A percentile compares a stretch with the other conserved stretches of the same genome.
Evolutionary conservation across 129 eudicot genomes (phyloP).

Genomic region (Sambucus nigra): DNA sequence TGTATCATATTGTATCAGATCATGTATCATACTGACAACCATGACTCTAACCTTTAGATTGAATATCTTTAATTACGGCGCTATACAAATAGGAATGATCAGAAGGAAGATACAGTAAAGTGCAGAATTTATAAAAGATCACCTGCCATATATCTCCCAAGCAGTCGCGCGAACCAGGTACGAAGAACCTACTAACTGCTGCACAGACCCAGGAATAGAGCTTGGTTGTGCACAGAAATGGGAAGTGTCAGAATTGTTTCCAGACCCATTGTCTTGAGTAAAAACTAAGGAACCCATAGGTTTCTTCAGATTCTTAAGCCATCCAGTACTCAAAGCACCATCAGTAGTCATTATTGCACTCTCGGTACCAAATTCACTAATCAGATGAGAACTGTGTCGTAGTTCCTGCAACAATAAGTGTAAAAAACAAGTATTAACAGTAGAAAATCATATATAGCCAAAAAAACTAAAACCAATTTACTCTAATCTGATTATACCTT

Average conservation of each 20-base stretch:
- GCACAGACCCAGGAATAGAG: conserved; percentile 79
- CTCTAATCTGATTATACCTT: conserved; percentile 40
- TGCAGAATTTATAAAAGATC: conserved; percentile 3
- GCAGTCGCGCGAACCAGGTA: conserved; percentile 81
- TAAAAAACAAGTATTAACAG: conserved; percentile 7
- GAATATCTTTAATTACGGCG: no score
- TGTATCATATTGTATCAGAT: no score
- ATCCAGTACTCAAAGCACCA: conserved; percentile 72
- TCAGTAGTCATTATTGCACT: conserved; percentile 46
- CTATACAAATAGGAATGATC: no score
- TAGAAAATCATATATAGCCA: neutral
- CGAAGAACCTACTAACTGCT: conserved; percentile 81
- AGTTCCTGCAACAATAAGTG: conserved; percentile 43
- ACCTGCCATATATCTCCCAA: conserved; percentile 98
- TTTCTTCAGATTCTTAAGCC: conserved; percentile 71
- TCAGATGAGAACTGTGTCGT: conserved; percentile 60
- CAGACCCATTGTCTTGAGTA: conserved; percentile 44
- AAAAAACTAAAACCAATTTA: no score
- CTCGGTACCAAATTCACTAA: conserved; percentile 60
- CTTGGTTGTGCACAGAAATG: conserved; percentile 73
- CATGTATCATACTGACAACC: no score
- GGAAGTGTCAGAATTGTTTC: conserved; percentile 26
- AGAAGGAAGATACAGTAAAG: neutral
- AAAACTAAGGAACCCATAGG: conserved; percentile 47
- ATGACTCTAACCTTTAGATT: neutral